Base-by-base conservation (phyloP, 768 basidiomycete genomes). In the Exsudoporus frostii region DNA sequence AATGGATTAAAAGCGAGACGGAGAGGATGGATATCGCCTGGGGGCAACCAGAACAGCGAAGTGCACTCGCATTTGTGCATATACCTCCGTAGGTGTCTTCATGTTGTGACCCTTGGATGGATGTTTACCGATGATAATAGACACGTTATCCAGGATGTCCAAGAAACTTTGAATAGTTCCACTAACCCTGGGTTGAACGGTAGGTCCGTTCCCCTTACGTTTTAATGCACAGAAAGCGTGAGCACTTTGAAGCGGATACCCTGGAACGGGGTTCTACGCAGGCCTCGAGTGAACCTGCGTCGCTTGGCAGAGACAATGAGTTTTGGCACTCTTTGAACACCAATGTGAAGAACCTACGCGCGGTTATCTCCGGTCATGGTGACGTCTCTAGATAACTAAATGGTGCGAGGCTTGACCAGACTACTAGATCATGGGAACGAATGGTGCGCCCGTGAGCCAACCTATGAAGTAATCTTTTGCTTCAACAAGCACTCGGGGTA, bases 401-500 rank as follows among this genome's bases (percentile, higher is more conserved):
- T 11, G 5, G 22, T 22, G 7, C 52, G 20, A 24, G 1, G 48
- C 22, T 30, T 52, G 36, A 57, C 32, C 17, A 13, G 15, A 37
- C 20, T 25, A 32, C 57, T 56, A 86, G 88, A 86, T 63, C 88
- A 90, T 57, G 88, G 88, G 1, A 78, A 90, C 53, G 86, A 89
- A 65, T 90, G 88, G 88, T 90, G 88, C 55, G 79, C 79, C 8
- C 80, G 85, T 17, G 85, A 88, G 54, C 77, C 78, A 2, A 76
- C 74, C 4, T 81, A 82, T 55, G 71, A 80, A 37, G 77, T 86
- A 9, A 78, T 86, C 0, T 88, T 89, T 65, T 91, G 88, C 64
- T 91, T 90, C 57, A 36, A 79, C 62, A 90, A 90, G 65, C 88
- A 90, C 63, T 85, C 86, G 2, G 88, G 87, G 82, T 87, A 58